Evolutionary conservation across 2,329 filamentous ascomycete species (phyloP), one percentile per base, ranked within the genome.

Genomic region (Scolecobasidium constrictum): DNA sequence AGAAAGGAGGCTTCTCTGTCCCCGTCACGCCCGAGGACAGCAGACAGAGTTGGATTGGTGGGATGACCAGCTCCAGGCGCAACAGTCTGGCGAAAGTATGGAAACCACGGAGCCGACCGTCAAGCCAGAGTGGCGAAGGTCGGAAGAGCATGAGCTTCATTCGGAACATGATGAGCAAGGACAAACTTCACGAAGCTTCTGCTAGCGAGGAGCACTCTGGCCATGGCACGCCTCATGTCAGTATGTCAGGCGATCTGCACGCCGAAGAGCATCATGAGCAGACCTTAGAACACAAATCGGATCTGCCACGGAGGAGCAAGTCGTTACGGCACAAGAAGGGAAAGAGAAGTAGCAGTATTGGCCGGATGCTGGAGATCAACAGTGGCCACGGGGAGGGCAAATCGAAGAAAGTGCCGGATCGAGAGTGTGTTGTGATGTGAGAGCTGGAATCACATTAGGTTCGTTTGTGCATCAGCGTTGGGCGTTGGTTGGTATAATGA

Each of bases 401-500:
- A n/a, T 38, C 47, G 16, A 53, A 53, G 40, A 43, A 51, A 13
- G 51, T 42, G 40, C 63, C 64, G 19, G 64, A 67, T 40, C 50
- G 65, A 26, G 65, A 69, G 46, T 69, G 66, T 48, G 45, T 54
- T 40, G 51, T 68, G 6, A 68, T 68, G 66, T 69, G 49, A 59
- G 23, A 33, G n/a, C n/a, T n/a, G n/a, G n/a, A n/a, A n/a, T n/a
- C n/a, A n/a, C n/a, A n/a, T n/a, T n/a, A n/a, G n/a, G n/a, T n/a
- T n/a, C n/a, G n/a, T n/a, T n/a, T n/a, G n/a, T n/a, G n/a, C n/a
- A n/a, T n/a, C n/a, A n/a, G n/a, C n/a, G n/a, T n/a, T n/a, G n/a
- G n/a, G n/a, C n/a, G n/a, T n/a, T n/a, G n/a, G n/a, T n/a, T n/a
- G n/a, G n/a, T n/a, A n/a, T n/a, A n/a, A n/a, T n/a, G n/a, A n/a